Evolutionary conservation across 148 eudicot genomes (phyloP), one percentile per base, ranked within the genome.

Genomic region (Oxyria digyna): DNA sequence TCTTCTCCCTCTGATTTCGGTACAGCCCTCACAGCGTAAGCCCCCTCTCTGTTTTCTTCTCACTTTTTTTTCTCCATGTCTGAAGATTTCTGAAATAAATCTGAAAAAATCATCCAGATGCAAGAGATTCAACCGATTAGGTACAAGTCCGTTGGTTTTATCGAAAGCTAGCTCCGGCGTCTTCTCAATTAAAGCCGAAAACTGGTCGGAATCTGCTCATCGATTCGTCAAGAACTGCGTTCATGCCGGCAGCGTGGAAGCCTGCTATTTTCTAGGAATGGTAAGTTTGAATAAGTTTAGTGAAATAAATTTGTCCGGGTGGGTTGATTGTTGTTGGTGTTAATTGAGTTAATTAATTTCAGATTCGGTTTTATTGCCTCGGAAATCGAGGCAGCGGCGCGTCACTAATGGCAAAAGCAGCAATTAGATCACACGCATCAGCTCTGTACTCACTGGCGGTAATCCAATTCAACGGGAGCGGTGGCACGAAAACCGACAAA

Each of bases 331-430:
- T 38, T 38, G 1, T 38, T 46, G 52, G 1, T 46, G 17, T 46
- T 46, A n/a, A n/a, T n/a, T n/a, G n/a, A n/a, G n/a, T n/a, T n/a
- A n/a, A n/a, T 14, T 46, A 21, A 17, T n/a, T 46, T 46, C 52
- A 82, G 85, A 82, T 82, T 76, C 85, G 82, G 43, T 82, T 79
- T 71, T 82, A 82, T 55, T 82, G 85, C 69, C 62, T 82, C 31
- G 50, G 59, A 65, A 72, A 72, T 63, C 74, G 78, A 65, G 32
- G 35, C 6, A 75, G 73, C 45, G 85, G 85, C 0, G 67, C 74
- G 29, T 76, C 80, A 0, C 59, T 82, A 12, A 74, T 82, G 67
- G 80, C 82, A 0, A 82, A 76, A 65, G 85, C 85, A 12, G 82
- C 80, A 42, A 71, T 76, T 13, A 76, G 69, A 26, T 64, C 80